Evolutionary conservation across 2,329 filamentous ascomycete species (phyloP), one percentile per base, ranked within the genome.

Genomic region (Cladosporium sp.): DNA sequence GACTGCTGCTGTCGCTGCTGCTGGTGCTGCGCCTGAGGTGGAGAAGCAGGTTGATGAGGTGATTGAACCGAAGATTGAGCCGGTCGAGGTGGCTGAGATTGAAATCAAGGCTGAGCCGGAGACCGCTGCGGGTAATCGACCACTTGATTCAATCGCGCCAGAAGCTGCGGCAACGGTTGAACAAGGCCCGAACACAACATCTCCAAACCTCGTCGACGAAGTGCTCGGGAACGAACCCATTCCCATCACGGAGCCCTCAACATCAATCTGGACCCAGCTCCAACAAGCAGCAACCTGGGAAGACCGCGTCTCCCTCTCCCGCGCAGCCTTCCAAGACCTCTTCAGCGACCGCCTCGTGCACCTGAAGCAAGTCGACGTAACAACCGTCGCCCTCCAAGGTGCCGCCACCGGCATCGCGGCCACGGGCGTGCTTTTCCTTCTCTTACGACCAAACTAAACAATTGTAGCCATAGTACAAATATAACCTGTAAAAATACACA

Each of bases 321-420:
- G 32, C 48, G 59, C 58, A 22, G 45, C 47, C 6, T 48, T 63
- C 30, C 53, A 48, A n/a, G 62, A 65, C 38, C 57, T 65, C 3
- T 67, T 75, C 56, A 75, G 72, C 58, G 70, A 75, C 42, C 65
- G 70, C 18, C 42, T 66, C 27, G 66, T 75, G 43, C 69, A 70
- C 13, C 64, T 76, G 41, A 69, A 70, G 33, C 67, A 70, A 51
- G 65, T 73, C 40, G 73, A 76, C 45, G 62, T 72, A 35, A 76
- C 73, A 2, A 67, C 67, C n/a, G 65, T 68, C 15, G 65, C 72
- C 4, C 55, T 74, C n/a, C 67, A 72, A 52, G 68, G 71, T 30
- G 71, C 70, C 41, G 70, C 71, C 6, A 67, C 67, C 11, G 73
- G 73, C 30, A 59, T 67, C 12, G 62, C 64, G 9, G 51, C 65